A percentile compares a stretch with the other conserved stretches of the same genome.
phyloP scores from a whole-genome alignment of 2,329 filamentous ascomycete species.

The Scytalidium sp. region DNA sequence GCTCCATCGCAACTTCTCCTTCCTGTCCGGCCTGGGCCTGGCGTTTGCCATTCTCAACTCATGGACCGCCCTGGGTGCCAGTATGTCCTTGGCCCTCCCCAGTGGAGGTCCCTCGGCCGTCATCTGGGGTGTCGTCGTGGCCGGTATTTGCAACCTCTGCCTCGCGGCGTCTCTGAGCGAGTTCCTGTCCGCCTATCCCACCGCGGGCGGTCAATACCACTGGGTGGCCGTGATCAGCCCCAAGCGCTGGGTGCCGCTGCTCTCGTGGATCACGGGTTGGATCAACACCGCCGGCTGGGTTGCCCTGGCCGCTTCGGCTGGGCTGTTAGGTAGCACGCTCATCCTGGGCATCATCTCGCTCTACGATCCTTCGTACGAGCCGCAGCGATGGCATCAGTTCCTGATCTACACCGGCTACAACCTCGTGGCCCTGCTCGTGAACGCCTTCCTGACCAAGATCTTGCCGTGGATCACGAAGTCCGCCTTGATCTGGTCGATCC shows the following conservation, averaged over 20 bases:
- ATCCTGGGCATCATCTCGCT: slow-evolving; percentile 51
- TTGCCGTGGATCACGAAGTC: slow-evolving; percentile 47
- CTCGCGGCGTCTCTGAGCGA: slow-evolving; percentile 57
- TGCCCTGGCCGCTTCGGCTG: slow-evolving; percentile 48
- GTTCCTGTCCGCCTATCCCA: slow-evolving; percentile 52
- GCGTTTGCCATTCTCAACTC: slow-evolving; percentile 56
- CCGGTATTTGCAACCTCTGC: slow-evolving; percentile 49
- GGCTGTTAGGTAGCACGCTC: slow-evolving; percentile 51
- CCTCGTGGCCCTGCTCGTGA: slow-evolving; percentile 40
- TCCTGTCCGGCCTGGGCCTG: slow-evolving; percentile 57
- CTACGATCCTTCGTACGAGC: slow-evolving; percentile 43
- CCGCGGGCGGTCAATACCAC: slow-evolving; percentile 54
- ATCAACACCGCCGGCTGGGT: slow-evolving; percentile 42
- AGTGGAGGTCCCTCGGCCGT: slow-evolving; percentile 69
- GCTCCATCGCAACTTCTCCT: slow-evolving; percentile 52
- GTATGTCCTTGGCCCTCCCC: slow-evolving; percentile 52
- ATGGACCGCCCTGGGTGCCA: slow-evolving; percentile 52
- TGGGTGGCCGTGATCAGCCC: slow-evolving; percentile 57
- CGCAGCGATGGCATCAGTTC: slow-evolving; percentile 53
- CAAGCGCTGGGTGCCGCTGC: slow-evolving; percentile 35
- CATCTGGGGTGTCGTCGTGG: slow-evolving; percentile 66
- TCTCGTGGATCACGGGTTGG: slow-evolving; percentile 45
- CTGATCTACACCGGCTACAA: slow-evolving; percentile 49
- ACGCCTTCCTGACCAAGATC: slow-evolving; percentile 45
- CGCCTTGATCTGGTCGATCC: slow-evolving; percentile 50